These are phyloP conservation scores for Rasamsonia emersonii DNA, from an alignment of 2,329 filamentous ascomycete species.

Conservation along the genomic window DNA sequence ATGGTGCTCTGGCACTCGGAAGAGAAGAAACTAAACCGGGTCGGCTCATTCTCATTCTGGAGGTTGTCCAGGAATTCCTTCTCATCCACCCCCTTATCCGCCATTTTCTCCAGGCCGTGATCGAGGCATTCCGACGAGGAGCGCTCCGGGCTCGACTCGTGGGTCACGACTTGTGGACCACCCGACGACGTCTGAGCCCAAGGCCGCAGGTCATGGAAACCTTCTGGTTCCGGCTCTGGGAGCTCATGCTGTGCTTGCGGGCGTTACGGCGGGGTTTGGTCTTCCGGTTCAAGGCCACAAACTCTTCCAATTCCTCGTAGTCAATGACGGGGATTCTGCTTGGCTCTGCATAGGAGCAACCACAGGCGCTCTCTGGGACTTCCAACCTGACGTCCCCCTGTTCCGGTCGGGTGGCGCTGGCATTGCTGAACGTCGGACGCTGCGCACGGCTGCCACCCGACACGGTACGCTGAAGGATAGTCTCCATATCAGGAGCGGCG, in stretches of 20 bases:
- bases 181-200: slow-evolving; percentile 26
- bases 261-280: slow-evolving; percentile 33
- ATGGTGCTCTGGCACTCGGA: slow-evolving; percentile 91
- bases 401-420: slow-evolving; percentile 46
- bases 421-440: slow-evolving; percentile 51
- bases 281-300: slow-evolving; percentile 57
- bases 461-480: slow-evolving; percentile 59
- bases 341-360: slow-evolving; percentile 68
- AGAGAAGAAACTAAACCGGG: slow-evolving; percentile 94
- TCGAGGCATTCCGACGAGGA: slow-evolving; percentile 19
- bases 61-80: slow-evolving; percentile 25
- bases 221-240: slow-evolving; percentile 41
- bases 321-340: slow-evolving; percentile 76
- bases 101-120: slow-evolving; percentile 13
- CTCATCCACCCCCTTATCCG: slow-evolving; percentile 20
- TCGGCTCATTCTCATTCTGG: slow-evolving; percentile 50
- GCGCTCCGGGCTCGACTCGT: slow-evolving; percentile 17
- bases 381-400: slow-evolving; percentile 27
- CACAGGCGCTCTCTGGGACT: slow-evolving; percentile 63
- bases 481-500: slow-evolving; percentile 45
- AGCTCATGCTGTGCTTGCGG: slow-evolving; percentile 41
- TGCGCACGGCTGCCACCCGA: slow-evolving; percentile 60
- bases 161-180: slow-evolving; percentile 26
- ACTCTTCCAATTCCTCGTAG: slow-evolving; percentile 89
- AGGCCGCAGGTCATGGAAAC: slow-evolving; percentile 56